Evolutionary conservation across 202 grass and related monocot genomes (phyloP), one percentile per base, ranked within the genome.

Genomic region (Eragrostis tef): DNA sequence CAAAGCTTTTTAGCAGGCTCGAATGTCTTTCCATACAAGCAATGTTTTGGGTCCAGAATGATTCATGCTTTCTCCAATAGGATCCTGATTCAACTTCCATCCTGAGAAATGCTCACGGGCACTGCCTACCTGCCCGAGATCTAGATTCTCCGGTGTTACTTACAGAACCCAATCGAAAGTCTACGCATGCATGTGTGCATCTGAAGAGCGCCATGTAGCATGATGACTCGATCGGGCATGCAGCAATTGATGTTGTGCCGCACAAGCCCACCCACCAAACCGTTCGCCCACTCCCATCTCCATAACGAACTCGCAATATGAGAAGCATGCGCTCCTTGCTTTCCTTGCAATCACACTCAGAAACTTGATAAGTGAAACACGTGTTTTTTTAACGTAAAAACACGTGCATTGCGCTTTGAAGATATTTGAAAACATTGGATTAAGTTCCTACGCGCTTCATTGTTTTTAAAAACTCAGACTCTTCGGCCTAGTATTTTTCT

Each of bases 221-320:
- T 41, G n/a, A 24, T 57, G 13, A 12, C 71, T 73, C 31, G 48
- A 48, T 67, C 73, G 60, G 84, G 59, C 61, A 54, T 20, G 26
- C 48, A 24, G 43, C 43, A 63, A 54, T 51, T 9, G 79, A 87
- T 57, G 80, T 56, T 24, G 42, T 19, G 56, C 66, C n/a, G 52
- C 59, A 36, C 75, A 58, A 21, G 21, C 50, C 42, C 24, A 29
- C 53, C 73, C 58, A 74, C 64, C 41, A 79, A 72, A 56, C 52
- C 67, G 24, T 9, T 67, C 42, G 46, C 51, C 11, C 17, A 68
- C n/a, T 43, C 17, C 17, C 17, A 44, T 43, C 52, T 6, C n/a
- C 29, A 9, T 20, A 58, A 12, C 65, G 13, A 31, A 45, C 10
- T 27, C 16, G 29, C 45, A 65, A 27, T 15, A 9, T 47, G 39